Conservation (phyloP, 164 flowering plant species). For the Dillenia turbinata region DNA sequence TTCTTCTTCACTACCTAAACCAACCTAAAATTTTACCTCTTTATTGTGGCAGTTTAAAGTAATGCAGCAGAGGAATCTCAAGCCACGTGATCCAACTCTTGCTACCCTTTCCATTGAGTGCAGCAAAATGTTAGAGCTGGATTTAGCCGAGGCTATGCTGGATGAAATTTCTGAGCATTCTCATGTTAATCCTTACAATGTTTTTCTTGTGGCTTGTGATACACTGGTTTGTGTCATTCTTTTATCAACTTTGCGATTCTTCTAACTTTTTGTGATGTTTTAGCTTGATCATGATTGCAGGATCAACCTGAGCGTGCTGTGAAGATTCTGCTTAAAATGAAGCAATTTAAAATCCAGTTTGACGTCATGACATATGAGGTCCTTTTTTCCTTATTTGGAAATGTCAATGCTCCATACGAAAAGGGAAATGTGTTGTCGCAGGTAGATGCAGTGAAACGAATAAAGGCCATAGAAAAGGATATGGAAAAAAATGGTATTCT, state of each 20-base stretch:
- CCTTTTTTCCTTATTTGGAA: slow-evolving; percentile 79
- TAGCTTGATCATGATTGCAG: slow-evolving; percentile 33
- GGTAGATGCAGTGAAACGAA: slow-evolving; percentile 50
- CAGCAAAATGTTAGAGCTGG: slow-evolving; percentile 60
- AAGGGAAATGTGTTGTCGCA: slow-evolving; percentile 54
- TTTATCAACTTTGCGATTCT: neutral
- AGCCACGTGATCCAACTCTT: slow-evolving; percentile 63
- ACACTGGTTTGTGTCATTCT: slow-evolving; percentile 40
- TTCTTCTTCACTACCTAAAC: neutral
- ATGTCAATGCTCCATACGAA: slow-evolving; percentile 86
- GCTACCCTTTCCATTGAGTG: slow-evolving; percentile 55
- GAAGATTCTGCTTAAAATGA: slow-evolving; percentile 65
- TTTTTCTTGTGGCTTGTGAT: slow-evolving; percentile 66
- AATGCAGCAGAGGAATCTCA: slow-evolving; percentile 56
- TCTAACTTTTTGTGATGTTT: neutral
- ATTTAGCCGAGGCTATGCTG: slow-evolving; percentile 69
- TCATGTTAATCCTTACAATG: slow-evolving; percentile 49
- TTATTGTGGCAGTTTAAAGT: slow-evolving; percentile 45
- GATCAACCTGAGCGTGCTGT: slow-evolving; percentile 82
- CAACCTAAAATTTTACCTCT: neutral
- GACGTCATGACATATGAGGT: slow-evolving; percentile 76
- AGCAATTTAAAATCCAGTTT: slow-evolving; percentile 35
- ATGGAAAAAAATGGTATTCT: slow-evolving; percentile 62
- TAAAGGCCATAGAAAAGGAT: slow-evolving; percentile 66
- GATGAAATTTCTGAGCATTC: slow-evolving; percentile 37